These are phyloP conservation scores for Xylaria digitata DNA, from an alignment of 2,329 filamentous ascomycete species.

Conservation along the genomic window DNA sequence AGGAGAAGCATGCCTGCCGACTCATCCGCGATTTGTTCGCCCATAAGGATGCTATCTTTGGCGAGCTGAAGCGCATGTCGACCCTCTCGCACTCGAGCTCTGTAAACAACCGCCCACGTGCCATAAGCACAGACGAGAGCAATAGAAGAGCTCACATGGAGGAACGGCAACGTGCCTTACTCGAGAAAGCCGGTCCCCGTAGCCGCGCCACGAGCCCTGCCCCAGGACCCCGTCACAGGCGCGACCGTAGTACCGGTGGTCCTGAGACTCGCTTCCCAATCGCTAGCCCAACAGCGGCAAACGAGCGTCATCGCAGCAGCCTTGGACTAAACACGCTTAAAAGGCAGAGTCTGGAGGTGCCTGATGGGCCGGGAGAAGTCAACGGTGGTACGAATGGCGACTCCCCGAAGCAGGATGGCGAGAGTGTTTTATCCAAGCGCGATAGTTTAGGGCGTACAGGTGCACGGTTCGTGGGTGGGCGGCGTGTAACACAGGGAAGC, in stretches of 20 bases:
- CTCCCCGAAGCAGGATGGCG: slow-evolving; percentile 61
- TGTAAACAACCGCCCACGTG: slow-evolving; percentile 74
- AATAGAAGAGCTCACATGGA: slow-evolving; percentile 95
- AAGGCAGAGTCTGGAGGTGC: slow-evolving; percentile 84
- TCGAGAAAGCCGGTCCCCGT: slow-evolving; percentile 71
- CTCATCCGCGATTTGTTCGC: slow-evolving; percentile 91
- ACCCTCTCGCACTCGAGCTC: slow-evolving; percentile 74
- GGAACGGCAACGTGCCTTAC: slow-evolving; percentile 85
- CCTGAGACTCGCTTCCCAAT: slow-evolving; percentile 88
- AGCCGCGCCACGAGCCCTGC: slow-evolving; percentile 81
- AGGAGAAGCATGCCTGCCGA: slow-evolving; percentile 92
- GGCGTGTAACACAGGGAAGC: slow-evolving; percentile 56
- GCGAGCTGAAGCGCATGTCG: slow-evolving; percentile 91
- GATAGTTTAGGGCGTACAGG: slow-evolving; percentile 70
- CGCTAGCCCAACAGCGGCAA: slow-evolving; percentile 69
- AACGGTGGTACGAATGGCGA: slow-evolving; percentile 58
- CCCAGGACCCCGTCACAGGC: slow-evolving; percentile 73
- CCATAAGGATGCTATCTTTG: slow-evolving; percentile 95
- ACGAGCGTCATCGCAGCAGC: slow-evolving; percentile 63
- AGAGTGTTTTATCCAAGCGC: slow-evolving; percentile 67
- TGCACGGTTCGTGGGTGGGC: slow-evolving; percentile 64
- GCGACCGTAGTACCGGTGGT: slow-evolving; percentile 81
- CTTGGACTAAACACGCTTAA: slow-evolving; percentile 59
- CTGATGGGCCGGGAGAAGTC: slow-evolving; percentile 63
- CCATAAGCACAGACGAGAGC: slow-evolving; percentile 94